Base-by-base conservation (phyloP, 768 basidiomycete species). In the Lactarius quietus region DNA sequence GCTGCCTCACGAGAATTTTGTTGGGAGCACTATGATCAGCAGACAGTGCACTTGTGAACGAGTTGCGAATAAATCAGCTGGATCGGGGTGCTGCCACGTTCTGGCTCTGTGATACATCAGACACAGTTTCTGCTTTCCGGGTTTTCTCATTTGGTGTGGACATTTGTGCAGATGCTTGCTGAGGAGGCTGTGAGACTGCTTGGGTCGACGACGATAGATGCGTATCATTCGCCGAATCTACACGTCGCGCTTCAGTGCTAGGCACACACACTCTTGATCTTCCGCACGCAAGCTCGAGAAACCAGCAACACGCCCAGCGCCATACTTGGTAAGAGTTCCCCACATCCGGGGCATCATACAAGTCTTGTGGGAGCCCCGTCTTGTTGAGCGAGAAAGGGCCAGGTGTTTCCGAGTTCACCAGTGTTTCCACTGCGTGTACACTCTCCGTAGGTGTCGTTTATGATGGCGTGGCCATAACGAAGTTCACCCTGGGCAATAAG, bases 401-500 rank as follows among this genome's bases (percentile, higher is more conserved):
- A 53, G 45, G 29, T 29, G 23, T 8, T 43, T 64, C 45, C 43
- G 35, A 35, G 64, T 78, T 70, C 75, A 89, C 89, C 90, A 92
- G 69, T 92, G 90, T 48, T 84, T 79, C 91, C 91, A 92, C 71
- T 86, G 80, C 3, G 90, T 83, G 0, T n/a, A n/a, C 80, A 83
- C 73, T 89, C 87, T 55, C 87, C 84, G 58, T 80, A 84, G 43
- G 80, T 74, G 23, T 80, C 74, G 23, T 73, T 76, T 9, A 71
- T 70, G 8, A 73, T 74, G 7, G 80, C 80, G 58, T 78, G 75
- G 0, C 90, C 90, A 70, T 92, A 90, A n/a, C 90, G 78, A 64
- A 92, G 75, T 20, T 78, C 79, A 2, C 86, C 88, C 18, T 79
- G 73, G n/a, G 79, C 75, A 43, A 92, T 82, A 0, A 70, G 57